Percentiles rank a stretch among this genome's conserved stretches.
These are phyloP conservation scores for Eugenia klotzschiana DNA, from an alignment of 441 rosid genomes.

Conservation along the genomic window DNA sequence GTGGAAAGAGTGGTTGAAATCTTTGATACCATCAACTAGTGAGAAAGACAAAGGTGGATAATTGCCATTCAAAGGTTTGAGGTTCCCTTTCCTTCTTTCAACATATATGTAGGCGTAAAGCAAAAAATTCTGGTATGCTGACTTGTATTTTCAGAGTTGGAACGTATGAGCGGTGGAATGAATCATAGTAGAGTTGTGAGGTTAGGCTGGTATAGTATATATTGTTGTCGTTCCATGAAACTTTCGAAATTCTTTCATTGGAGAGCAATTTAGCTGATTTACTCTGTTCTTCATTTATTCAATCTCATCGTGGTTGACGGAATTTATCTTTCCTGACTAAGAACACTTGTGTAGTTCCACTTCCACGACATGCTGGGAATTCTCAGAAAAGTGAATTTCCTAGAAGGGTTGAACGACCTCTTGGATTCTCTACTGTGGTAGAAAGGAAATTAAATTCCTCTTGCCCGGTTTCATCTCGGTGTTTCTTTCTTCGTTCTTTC, in stretches of 20 bases:
- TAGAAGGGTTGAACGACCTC: background rate
- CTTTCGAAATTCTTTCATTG: background rate
- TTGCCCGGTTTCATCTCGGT: background rate
- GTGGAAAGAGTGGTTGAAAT: constrained; percentile 79
- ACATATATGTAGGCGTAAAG: background rate
- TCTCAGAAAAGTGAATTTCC: background rate
- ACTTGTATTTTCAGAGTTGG: background rate
- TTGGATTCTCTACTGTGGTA: background rate
- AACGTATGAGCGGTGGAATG: background rate
- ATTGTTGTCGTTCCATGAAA: background rate
- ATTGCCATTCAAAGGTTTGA: constrained; percentile 3
- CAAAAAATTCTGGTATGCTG: background rate
- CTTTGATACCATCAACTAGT: constrained; percentile 39
- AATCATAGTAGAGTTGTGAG: background rate
- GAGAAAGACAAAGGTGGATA: constrained; percentile 33
- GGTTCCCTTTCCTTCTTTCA: background rate
- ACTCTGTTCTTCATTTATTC: background rate
- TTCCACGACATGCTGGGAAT: background rate
- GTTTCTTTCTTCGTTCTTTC: background rate
- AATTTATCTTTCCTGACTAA: background rate
- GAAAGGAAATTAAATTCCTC: background rate
- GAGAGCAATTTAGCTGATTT: background rate
- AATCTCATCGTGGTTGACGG: background rate
- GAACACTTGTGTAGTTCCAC: background rate
- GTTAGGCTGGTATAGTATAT: background rate